Evolutionary conservation across 305 asterid species (phyloP).

Genomic region (Plantago lanceolata): DNA sequence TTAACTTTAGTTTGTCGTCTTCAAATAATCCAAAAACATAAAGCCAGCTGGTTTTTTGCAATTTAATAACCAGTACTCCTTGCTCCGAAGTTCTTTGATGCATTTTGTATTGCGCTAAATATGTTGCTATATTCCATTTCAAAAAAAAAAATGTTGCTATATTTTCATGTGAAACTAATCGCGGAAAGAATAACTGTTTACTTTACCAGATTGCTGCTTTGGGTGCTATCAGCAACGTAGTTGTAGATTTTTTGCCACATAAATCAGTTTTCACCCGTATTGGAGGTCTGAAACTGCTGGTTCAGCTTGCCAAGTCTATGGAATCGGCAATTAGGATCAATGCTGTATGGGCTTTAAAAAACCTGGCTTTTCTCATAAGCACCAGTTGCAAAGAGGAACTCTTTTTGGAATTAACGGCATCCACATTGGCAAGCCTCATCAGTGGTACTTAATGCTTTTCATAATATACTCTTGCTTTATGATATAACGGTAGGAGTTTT

Average conservation of each 20-base stretch:
- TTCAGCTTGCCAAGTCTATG: conserved; percentile 81
- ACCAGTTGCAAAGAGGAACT: conserved; percentile 73
- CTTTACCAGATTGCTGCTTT: conserved; percentile 70
- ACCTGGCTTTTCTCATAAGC: conserved; percentile 65
- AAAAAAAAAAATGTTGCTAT: not conserved
- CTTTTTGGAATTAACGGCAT: conserved; percentile 56
- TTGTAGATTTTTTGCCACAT: conserved; percentile 60
- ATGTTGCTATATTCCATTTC: conserved; percentile 5
- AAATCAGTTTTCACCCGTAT: conserved; percentile 59
- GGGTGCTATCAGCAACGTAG: conserved; percentile 73
- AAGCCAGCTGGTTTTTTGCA: not conserved
- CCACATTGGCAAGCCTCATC: conserved; percentile 69
- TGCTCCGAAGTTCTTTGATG: not conserved
- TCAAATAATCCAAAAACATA: not conserved
- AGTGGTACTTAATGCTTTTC: conserved; percentile 46
- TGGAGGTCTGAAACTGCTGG: conserved; percentile 81
- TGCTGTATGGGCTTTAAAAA: conserved; percentile 75
- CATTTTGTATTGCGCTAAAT: not conserved
- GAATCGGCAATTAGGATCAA: conserved; percentile 64
- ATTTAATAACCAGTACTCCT: not conserved
- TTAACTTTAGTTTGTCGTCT: not conserved
- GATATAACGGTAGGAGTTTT: conserved; percentile 10
- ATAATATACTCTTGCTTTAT: not conserved
- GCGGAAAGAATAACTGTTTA: conserved; percentile 2
- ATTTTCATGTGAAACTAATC: conserved; percentile 19